Evolutionary conservation across 176 grass and related monocot species (phyloP).

Genomic region (Raddia distichophylla): DNA sequence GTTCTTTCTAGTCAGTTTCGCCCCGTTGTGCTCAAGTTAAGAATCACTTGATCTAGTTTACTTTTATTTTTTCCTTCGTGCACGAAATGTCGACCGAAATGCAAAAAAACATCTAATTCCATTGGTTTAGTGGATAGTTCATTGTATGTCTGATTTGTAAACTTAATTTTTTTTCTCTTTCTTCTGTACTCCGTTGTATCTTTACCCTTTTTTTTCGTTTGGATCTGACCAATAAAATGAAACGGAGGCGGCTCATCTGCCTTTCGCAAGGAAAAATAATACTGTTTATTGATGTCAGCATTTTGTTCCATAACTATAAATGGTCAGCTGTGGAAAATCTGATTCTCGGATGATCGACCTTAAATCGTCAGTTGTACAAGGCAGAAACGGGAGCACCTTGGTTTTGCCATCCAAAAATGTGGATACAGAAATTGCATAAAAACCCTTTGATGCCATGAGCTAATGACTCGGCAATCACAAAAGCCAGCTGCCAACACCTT

Average conservation of each 20-base stretch:
- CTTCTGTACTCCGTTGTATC: too few species aligned
- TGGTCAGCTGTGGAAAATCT: background rate
- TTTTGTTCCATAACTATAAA: background rate
- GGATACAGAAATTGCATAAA: background rate
- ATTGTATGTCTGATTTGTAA: too few species aligned
- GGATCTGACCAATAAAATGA: too few species aligned
- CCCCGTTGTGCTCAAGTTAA: background rate
- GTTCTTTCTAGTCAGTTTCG: background rate
- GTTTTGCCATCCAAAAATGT: background rate
- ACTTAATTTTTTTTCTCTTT: too few species aligned
- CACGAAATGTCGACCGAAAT: background rate
- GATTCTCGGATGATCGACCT: background rate
- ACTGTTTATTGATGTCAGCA: background rate
- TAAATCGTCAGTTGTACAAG: background rate
- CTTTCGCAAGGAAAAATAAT: background rate
- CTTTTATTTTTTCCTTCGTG: background rate
- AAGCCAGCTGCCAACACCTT: background rate
- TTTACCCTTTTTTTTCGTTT: too few species aligned
- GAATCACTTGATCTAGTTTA: background rate
- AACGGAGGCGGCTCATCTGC: too few species aligned
- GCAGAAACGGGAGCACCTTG: background rate
- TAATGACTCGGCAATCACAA: background rate
- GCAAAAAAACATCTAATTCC: too few species aligned
- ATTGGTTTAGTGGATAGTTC: too few species aligned
- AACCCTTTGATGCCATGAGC: background rate